Conservation (phyloP, 805 yeast species). For the Starmerella apicola region DNA sequence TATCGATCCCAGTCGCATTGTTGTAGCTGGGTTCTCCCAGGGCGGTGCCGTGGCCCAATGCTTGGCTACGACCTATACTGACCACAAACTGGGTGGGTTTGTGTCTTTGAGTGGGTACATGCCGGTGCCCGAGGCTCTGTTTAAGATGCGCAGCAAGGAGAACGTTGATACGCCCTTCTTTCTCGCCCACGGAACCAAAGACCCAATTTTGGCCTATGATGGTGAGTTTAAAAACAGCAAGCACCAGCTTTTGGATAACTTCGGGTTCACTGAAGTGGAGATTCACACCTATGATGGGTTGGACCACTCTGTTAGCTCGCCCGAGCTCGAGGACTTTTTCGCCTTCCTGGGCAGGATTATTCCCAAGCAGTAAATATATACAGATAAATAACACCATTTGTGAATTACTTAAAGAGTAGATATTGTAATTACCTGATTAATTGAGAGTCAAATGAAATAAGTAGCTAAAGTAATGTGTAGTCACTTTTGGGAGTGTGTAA, state of each 20-base stretch:
- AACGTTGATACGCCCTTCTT: constrained; percentile 64
- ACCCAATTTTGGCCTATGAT: constrained; percentile 45
- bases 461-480: no score
- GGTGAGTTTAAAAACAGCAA: constrained; percentile 27
- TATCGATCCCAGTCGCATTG: constrained; percentile 37
- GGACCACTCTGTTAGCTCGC: constrained; percentile 54
- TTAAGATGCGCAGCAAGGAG: constrained; percentile 10
- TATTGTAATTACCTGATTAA: no score
- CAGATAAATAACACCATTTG: no score
- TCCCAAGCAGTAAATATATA: neutral
- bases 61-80: constrained; percentile 18
- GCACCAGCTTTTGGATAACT: constrained; percentile 24
- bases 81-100: constrained; percentile 61
- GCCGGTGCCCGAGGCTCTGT: constrained; percentile 24
- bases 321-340: constrained; percentile 49
- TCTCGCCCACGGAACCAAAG: constrained; percentile 78
- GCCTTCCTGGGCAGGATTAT: constrained; percentile 33
- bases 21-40: constrained; percentile 94
- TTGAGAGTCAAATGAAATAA: no score
- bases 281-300: constrained; percentile 48
- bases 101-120: constrained; percentile 68
- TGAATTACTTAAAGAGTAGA: neutral
- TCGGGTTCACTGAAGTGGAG: constrained; percentile 35
- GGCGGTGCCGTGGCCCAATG: constrained; percentile 69
- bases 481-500: no score